phyloP scores from a whole-genome alignment of 2,329 filamentous ascomycete genomes.

The Apiospora marii region DNA sequence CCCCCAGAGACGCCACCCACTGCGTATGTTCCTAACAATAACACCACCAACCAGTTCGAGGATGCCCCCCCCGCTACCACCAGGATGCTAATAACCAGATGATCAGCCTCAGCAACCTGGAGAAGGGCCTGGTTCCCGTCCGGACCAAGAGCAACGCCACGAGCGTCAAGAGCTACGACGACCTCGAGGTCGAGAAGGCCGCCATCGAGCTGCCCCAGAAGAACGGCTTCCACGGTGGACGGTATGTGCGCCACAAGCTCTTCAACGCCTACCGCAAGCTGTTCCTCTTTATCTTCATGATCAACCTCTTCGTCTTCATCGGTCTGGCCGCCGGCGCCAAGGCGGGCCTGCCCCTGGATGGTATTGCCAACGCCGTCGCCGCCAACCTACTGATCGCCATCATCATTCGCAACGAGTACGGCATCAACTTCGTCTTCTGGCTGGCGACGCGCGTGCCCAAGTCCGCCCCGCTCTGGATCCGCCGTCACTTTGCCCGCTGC shows the following conservation, averaged over 20 bases:
- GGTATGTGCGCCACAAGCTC: slow-evolving; percentile 21
- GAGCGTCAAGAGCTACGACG: slow-evolving; percentile 7
- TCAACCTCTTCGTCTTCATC: slow-evolving; percentile 31
- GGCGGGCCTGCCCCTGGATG: slow-evolving; percentile 36
- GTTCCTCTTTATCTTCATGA: slow-evolving; percentile 24
- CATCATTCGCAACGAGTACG: slow-evolving; percentile 55
- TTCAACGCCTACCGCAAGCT: slow-evolving; percentile 26
- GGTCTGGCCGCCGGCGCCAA: slow-evolving; percentile 52
- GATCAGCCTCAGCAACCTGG: background rate
- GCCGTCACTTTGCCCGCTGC: slow-evolving; percentile 55
- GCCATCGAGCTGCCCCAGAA: slow-evolving; percentile 23
- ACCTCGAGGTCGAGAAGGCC: slow-evolving; percentile 17
- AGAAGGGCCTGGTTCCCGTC: slow-evolving; percentile 18
- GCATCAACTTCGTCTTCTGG: slow-evolving; percentile 55
- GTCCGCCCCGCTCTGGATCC: slow-evolving; percentile 51
- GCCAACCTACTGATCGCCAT: slow-evolving; percentile 51
- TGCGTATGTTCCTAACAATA: slow-evolving; percentile 7
- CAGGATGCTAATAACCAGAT: background rate
- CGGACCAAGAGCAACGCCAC: background rate
- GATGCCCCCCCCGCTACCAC: background rate
- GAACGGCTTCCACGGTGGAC: slow-evolving; percentile 22
- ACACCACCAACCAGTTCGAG: background rate
- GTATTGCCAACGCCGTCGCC: slow-evolving; percentile 33
- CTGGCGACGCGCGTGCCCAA: slow-evolving; percentile 51
- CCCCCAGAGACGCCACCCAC: background rate